These are phyloP conservation scores for Fusarium nurragi DNA, from an alignment of 2,329 filamentous ascomycete genomes.

Conservation along the genomic window DNA sequence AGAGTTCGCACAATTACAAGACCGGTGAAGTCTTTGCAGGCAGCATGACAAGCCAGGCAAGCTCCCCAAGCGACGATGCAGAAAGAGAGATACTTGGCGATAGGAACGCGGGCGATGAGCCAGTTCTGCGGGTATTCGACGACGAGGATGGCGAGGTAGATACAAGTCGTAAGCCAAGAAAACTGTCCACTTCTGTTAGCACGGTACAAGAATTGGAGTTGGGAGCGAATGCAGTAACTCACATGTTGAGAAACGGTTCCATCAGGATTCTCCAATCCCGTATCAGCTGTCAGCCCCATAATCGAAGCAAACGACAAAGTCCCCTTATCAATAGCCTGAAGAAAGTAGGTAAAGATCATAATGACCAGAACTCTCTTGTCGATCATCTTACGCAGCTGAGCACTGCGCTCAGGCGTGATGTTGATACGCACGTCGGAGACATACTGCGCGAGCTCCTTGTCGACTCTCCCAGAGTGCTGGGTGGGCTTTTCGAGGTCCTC, in stretches of 20 bases:
- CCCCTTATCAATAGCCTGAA: constrained; percentile 75
- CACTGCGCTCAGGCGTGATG: constrained; percentile 68
- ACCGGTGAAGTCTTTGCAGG: constrained; percentile 67
- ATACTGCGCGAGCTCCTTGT: constrained; percentile 75
- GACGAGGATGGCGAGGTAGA: constrained; percentile 75
- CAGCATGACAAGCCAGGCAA: constrained; percentile 67
- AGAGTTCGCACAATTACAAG: constrained; percentile 70
- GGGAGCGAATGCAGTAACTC: not conserved
- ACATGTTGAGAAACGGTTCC: constrained; percentile 41
- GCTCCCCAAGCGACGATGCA: constrained; percentile 72
- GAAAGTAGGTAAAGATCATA: constrained; percentile 79
- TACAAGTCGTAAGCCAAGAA: constrained; percentile 76
- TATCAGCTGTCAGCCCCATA: constrained; percentile 67
- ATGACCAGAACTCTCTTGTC: constrained; percentile 73
- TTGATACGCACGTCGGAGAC: constrained; percentile 63
- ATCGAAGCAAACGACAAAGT: constrained; percentile 72
- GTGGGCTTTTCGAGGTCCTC: constrained; percentile 54
- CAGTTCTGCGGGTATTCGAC: constrained; percentile 78
- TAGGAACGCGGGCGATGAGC: constrained; percentile 68
- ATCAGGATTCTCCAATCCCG: constrained; percentile 54
- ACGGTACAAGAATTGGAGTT: fast-evolving
- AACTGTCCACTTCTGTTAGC: not conserved
- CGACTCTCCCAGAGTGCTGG: constrained; percentile 63
- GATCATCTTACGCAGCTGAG: constrained; percentile 70
- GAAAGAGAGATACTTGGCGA: constrained; percentile 72